phyloP scores from a whole-genome alignment of 345 rosid species.

The Physaria fendleri region DNA sequence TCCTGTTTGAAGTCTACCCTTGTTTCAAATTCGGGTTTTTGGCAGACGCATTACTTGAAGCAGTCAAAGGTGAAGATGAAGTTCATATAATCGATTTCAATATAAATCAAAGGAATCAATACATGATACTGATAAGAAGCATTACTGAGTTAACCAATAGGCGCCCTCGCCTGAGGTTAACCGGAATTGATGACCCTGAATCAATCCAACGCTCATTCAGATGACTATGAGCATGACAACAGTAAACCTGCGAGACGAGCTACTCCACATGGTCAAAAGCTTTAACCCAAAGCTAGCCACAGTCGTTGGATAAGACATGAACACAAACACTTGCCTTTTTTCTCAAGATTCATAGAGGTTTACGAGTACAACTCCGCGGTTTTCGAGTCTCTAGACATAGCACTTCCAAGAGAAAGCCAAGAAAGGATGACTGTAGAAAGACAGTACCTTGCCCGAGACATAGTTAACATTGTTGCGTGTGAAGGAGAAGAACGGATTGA shows the following conservation, averaged over 20 bases:
- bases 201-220: constrained; percentile 83
- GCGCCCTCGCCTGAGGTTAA: constrained; percentile 61
- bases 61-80: constrained; percentile 57
- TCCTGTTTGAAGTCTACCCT: constrained; percentile 93
- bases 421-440: constrained; percentile 93
- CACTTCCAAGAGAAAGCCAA: constrained; percentile 87
- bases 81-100: constrained; percentile 87
- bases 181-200: constrained; percentile 95
- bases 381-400: constrained; percentile 79
- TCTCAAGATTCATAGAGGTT: constrained; percentile 71
- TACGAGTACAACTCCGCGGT: constrained; percentile 86
- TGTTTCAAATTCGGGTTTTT: constrained; percentile 91
- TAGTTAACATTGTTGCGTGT: constrained; percentile 85
- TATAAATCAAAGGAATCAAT: constrained; percentile 95
- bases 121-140: constrained; percentile 73
- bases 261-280: constrained; percentile 85
- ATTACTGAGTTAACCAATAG: constrained; percentile 43
- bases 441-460: constrained; percentile 93
- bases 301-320: constrained; percentile 86
- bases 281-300: constrained; percentile 87
- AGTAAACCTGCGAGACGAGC: constrained; percentile 81
- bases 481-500: constrained; percentile 97
- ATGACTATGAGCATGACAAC: constrained; percentile 83
- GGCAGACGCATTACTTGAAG: constrained; percentile 78
- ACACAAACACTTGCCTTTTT: constrained; percentile 91